Evolutionary conservation across 768 basidiomycete genomes (phyloP).

Genomic region (Postia placenta): DNA sequence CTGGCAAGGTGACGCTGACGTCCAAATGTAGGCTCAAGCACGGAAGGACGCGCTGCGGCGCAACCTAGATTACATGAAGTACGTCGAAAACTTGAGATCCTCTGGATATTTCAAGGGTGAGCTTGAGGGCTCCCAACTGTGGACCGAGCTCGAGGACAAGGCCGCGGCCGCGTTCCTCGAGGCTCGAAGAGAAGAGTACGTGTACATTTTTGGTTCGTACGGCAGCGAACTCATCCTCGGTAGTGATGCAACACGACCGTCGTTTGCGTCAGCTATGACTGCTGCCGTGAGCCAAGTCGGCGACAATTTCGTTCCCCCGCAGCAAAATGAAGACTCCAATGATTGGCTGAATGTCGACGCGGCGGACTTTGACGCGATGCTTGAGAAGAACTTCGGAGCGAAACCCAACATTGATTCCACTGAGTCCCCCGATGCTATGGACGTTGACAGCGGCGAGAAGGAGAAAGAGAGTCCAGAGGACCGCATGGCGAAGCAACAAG

Average conservation of each 20-base stretch:
- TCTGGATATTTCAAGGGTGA: slow-evolving; percentile 78
- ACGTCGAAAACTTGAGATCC: slow-evolving; percentile 57
- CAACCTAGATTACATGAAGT: slow-evolving; percentile 63
- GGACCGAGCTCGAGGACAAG: slow-evolving; percentile 67
- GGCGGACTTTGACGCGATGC: slow-evolving; percentile 67
- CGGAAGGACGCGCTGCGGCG: slow-evolving; percentile 62
- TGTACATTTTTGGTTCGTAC: slow-evolving; percentile 6
- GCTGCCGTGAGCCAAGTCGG: slow-evolving; percentile 45
- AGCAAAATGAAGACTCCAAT: slow-evolving; percentile 59
- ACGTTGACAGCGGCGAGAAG: slow-evolving; percentile 33
- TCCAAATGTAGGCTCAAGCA: slow-evolving; percentile 57
- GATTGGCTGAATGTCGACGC: slow-evolving; percentile 83
- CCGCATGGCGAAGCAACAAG: slow-evolving; percentile 54
- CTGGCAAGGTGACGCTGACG: too few species aligned
- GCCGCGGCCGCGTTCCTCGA: slow-evolving; percentile 65
- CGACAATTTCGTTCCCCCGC: slow-evolving; percentile 18
- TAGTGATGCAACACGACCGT: slow-evolving; percentile 57
- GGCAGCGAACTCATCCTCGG: background rate
- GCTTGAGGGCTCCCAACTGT: slow-evolving; percentile 67
- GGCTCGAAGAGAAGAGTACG: slow-evolving; percentile 62
- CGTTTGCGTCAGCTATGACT: slow-evolving; percentile 74
- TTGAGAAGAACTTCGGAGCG: slow-evolving; percentile 38
- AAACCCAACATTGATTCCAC: slow-evolving; percentile 12
- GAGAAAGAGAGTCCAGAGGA: slow-evolving; percentile 37
- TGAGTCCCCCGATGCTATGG: slow-evolving; percentile 36